Percentiles rank a stretch among this genome's conserved stretches.
Conservation (phyloP, 306 rosid species). For the Acacia confusa region DNA sequence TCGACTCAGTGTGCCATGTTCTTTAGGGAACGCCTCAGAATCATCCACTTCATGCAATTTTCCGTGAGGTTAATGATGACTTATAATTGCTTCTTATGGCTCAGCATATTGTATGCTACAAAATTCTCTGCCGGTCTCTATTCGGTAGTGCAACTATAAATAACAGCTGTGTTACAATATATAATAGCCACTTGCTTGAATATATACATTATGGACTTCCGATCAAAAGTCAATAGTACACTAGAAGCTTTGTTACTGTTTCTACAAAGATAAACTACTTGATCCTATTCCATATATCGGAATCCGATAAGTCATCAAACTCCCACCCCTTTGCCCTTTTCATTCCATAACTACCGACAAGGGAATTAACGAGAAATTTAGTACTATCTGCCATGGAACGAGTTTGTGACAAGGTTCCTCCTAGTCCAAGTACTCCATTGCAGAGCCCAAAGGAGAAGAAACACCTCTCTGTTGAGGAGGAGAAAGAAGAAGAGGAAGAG, state of each 20-base stretch:
- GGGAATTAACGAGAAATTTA: conserved; percentile 11
- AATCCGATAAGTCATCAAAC: conserved; percentile 40
- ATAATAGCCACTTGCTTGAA: conserved; percentile 26
- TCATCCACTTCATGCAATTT: conserved; percentile 18
- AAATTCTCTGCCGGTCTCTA: conserved; percentile 8
- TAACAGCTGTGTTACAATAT: not conserved
- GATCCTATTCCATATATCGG: conserved; percentile 39
- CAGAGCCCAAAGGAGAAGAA: conserved; percentile 49
- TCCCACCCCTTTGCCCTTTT: conserved; percentile 30
- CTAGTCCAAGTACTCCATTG: conserved; percentile 56
- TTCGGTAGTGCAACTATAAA: conserved; percentile 7
- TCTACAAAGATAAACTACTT: not conserved
- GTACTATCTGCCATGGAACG: conserved; percentile 48
- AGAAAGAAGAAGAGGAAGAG: conserved; percentile 38
- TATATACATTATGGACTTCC: not conserved
- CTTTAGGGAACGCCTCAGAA: not conserved
- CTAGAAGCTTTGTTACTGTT: conserved; percentile 7
- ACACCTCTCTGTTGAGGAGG: conserved; percentile 38
- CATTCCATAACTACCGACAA: conserved; percentile 22
- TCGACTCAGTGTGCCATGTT: not conserved
- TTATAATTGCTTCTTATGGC: not conserved
- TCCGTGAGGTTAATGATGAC: not conserved
- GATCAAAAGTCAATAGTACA: conserved; percentile 35
- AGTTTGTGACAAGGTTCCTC: conserved; percentile 38
- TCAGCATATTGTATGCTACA: not conserved